Percentiles rank a stretch among this genome's conserved stretches.
These are phyloP conservation scores for Withania somnifera DNA, from an alignment of 305 asterid species.

Conservation along the genomic window DNA sequence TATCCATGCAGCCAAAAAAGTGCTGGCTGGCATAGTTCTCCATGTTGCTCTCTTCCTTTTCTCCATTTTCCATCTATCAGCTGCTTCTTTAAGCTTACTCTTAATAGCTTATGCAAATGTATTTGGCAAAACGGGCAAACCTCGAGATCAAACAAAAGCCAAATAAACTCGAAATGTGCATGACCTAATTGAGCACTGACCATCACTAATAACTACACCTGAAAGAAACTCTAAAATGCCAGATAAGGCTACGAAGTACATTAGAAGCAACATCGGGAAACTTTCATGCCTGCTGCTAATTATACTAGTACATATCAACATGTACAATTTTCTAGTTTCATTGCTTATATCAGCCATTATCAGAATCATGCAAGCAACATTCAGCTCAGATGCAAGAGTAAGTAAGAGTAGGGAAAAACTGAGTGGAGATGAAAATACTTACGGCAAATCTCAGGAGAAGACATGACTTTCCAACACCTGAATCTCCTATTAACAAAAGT, in stretches of 20 bases:
- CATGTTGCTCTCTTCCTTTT: not conserved
- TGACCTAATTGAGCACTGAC: not conserved
- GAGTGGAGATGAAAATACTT: not conserved
- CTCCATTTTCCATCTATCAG: not conserved
- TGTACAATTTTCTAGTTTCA: not conserved
- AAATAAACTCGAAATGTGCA: not conserved
- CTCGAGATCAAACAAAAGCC: not conserved
- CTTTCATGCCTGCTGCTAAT: not conserved
- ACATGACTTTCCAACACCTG: constrained; percentile 15
- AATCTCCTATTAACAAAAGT: constrained; percentile 8
- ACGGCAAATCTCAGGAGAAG: constrained; percentile 12
- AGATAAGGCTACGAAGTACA: not conserved
- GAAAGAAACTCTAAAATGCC: not conserved
- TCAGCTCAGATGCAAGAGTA: not conserved
- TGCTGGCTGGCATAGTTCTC: not conserved
- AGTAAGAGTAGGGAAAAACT: not conserved
- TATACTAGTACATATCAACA: not conserved
- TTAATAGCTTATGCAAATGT: not conserved
- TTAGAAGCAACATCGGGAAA: not conserved
- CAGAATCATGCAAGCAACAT: not conserved
- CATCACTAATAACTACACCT: not conserved
- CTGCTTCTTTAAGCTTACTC: not conserved
- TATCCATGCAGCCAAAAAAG: not conserved
- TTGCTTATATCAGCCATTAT: not conserved
- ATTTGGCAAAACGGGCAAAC: not conserved